These are phyloP conservation scores for Papiliotrema flavescens DNA, from an alignment of 1,284 basidiomycete species.

Conservation along the genomic window DNA sequence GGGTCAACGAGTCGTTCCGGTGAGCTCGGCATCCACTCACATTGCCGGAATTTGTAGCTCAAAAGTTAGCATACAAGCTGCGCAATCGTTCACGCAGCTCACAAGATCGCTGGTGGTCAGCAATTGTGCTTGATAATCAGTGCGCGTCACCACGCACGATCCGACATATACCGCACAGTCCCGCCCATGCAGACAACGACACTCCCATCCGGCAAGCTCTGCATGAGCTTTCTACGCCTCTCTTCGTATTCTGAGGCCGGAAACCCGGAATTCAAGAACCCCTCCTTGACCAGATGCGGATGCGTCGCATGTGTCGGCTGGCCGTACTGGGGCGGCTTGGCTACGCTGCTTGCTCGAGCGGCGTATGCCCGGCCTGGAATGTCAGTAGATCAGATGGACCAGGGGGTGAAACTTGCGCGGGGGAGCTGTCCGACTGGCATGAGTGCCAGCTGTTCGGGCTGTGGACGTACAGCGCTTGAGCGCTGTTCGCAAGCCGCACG, in stretches of 20 bases:
- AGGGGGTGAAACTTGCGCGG: neutral
- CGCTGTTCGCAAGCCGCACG: too few relatives aligned
- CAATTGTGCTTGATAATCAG: neutral
- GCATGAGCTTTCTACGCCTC: slow-evolving; percentile 71
- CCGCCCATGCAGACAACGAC: slow-evolving; percentile 77
- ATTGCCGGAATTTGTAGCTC: slow-evolving; percentile 92
- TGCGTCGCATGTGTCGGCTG: slow-evolving; percentile 74
- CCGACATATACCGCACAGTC: slow-evolving; percentile 81
- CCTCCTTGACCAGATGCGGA: slow-evolving; percentile 66
- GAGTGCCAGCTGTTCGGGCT: too few relatives aligned
- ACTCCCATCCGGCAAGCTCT: slow-evolving; percentile 68
- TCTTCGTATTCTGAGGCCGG: slow-evolving; percentile 74
- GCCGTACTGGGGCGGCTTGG: slow-evolving; percentile 66
- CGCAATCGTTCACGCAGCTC: slow-evolving; percentile 45
- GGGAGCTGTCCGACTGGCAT: too few relatives aligned
- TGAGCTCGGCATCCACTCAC: slow-evolving; percentile 18
- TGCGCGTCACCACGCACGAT: slow-evolving; percentile 58
- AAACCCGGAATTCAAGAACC: slow-evolving; percentile 84
- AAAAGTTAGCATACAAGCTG: neutral
- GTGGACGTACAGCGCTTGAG: too few relatives aligned
- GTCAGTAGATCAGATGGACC: neutral
- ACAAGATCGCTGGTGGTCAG: slow-evolving; percentile 54
- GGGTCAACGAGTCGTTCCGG: neutral
- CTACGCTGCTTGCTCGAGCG: too few relatives aligned
- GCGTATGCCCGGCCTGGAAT: neutral